Evolutionary conservation across 2,329 filamentous ascomycete genomes (phyloP), one percentile per base, ranked within the genome.

Genomic region (Pseudocercospora fijiensis): DNA sequence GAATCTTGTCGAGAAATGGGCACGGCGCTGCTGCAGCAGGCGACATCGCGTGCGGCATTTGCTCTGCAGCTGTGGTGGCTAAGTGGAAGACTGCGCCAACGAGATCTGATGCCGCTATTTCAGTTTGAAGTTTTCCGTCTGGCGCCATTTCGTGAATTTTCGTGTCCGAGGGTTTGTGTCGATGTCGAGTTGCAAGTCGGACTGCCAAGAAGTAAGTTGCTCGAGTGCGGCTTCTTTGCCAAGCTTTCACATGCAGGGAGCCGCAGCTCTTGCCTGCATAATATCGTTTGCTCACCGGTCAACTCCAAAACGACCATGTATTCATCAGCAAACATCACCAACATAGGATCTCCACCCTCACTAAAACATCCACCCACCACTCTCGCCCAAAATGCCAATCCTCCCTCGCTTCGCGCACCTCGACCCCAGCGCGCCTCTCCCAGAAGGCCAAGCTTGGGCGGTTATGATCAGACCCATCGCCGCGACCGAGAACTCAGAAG

Each of bases 201-300:
- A n/a, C 22, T 24, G 18, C n/a, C 3, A 5, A 7, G 24, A 55
- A 55, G 47, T 27, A n/a, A n/a, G n/a, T n/a, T n/a, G n/a, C n/a
- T n/a, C n/a, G n/a, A n/a, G 13, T n/a, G 37, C 37, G 37, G n/a
- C n/a, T n/a, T 41, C 37, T n/a, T 2, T 41, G 53, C 53, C 53
- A 41, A 56, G 53, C 53, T 22, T 56, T 56, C 53, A 56, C 53
- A 56, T 56, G 53, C 53, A 56, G 30, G n/a, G 53, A n/a, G 16
- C 18, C 53, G 22, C 28, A 27, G 18, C 53, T 18, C 28, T 4
- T 56, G 16, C 18, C n/a, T 33, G 1, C 5, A 56, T 6, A 24
- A 18, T 16, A 4, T 1, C 20, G 45, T 26, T 51, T 51, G 45
- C 24, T 24, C 4, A 26, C 45, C 20, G 45, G 20, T 26, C 5